Percentiles rank a stretch among this genome's conserved stretches.
Evolutionary conservation across 345 rosid species (phyloP).

Genomic region (Hypericum perforatum): DNA sequence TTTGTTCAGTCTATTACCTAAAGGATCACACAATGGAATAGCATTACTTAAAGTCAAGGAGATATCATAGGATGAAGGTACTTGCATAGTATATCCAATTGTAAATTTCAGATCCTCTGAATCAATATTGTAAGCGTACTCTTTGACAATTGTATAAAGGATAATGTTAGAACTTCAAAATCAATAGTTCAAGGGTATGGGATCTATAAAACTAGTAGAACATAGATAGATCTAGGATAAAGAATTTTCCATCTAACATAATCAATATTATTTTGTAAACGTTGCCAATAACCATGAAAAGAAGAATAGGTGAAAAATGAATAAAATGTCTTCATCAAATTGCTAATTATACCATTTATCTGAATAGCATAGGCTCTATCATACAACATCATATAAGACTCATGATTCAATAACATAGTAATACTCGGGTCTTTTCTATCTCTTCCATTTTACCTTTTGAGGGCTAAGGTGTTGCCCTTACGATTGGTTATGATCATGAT

Average conservation of each 20-base stretch:
- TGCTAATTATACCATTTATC: not conserved
- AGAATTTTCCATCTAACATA: not conserved
- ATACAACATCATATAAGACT: not conserved
- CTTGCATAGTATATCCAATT: not conserved
- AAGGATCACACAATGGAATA: not conserved
- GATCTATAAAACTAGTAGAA: not conserved
- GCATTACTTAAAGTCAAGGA: not conserved
- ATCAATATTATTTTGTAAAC: not conserved
- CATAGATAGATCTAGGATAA: not conserved
- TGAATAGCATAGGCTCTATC: too few species aligned
- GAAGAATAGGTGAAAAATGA: not conserved
- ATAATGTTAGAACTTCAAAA: not conserved
- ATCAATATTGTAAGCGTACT: constrained; percentile 1
- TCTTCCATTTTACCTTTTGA: not conserved
- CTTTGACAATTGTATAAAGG: not conserved
- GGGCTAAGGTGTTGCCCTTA: not conserved
- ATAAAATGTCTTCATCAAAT: not conserved
- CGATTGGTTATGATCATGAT: not conserved
- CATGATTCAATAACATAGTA: not conserved
- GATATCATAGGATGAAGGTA: not conserved
- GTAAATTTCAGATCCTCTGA: not conserved
- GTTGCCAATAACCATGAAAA: not conserved
- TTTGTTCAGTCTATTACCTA: not conserved
- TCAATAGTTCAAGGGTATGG: not conserved
- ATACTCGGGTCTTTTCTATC: not conserved